Base-by-base conservation (phyloP, 441 rosid genomes). In the Euphorbia schlechtendalii region DNA sequence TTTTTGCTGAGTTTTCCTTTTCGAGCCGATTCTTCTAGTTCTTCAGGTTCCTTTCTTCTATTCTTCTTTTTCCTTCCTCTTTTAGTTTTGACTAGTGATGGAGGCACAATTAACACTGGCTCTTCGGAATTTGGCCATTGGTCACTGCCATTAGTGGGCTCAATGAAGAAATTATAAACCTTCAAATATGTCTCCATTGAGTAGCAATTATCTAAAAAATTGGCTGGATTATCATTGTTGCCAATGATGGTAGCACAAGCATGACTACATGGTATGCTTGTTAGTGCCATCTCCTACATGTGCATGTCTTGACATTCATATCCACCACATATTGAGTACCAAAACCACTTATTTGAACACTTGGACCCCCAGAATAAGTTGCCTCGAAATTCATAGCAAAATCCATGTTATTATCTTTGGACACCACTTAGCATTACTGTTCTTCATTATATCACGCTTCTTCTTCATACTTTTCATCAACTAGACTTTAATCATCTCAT, bases 231-330 rank as follows among this genome's bases (percentile, higher is more conserved):
- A n/a, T 46, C 51, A 46, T 15, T 46, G 51, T 46, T 17, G 20
- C 51, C 51, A 46, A 46, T 46, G 51, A 46, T 46, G 7, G 51
- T 3, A 46, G 20, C 20, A 46, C 51, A 15, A 15, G 51, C 51
- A 46, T 46, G 51, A 46, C 51, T 46, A 17, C 51, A 46, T 46
- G 20, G 3, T 46, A 46, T 46, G 18, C 51, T 17, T 46, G 20
- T 46, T 20, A 46, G 51, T n/a, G 51, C 51, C 51, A 46, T 46
- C 51, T 46, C 20, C 51, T 46, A 46, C 51, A 46, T 46, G 51
- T 46, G 51, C 20, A 46, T 15, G 51, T 17, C 20, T 17, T 46
- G 20, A 7, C 20, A 46, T 46, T 46, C 51, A 17, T 46, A 46
- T 46, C 51, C 51, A 46, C 51, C 4, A 46, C 8, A n/a, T 0